These are phyloP conservation scores for Candida koratica DNA, from an alignment of 805 yeast genomes.

Conservation along the genomic window DNA sequence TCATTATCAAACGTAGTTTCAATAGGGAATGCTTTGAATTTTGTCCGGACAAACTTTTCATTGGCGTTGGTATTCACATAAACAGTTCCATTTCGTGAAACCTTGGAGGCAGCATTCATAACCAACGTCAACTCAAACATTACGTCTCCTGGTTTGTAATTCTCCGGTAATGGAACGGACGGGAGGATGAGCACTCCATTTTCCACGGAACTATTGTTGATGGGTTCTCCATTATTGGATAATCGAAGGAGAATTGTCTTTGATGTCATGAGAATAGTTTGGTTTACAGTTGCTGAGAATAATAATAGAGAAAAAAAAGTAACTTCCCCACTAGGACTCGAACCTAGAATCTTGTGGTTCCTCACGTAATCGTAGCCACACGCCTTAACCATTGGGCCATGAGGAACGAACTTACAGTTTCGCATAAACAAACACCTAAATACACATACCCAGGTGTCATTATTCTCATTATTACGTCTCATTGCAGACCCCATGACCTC, in stretches of 20 bases:
- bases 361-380: slow-evolving; percentile 46
- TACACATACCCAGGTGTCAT: too few species aligned
- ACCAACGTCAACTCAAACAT: slow-evolving; percentile 54
- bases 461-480: too few species aligned
- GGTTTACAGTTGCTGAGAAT: too few species aligned
- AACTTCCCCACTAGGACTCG: slow-evolving; percentile 53
- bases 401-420: slow-evolving; percentile 52
- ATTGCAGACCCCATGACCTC: slow-evolving; percentile 7
- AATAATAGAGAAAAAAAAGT: slow-evolving; percentile 20
- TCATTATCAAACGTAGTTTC: slow-evolving; percentile 62
- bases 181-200: slow-evolving; percentile 54
- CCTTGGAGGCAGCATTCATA: slow-evolving; percentile 70
- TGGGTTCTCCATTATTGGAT: slow-evolving; percentile 47
- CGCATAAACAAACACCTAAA: too few species aligned
- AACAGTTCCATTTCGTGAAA: slow-evolving; percentile 66
- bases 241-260: slow-evolving; percentile 43
- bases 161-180: slow-evolving; percentile 34
- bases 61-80: slow-evolving; percentile 58
- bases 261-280: background rate
- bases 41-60: slow-evolving; percentile 51
- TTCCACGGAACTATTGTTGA: slow-evolving; percentile 28
- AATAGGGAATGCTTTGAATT: slow-evolving; percentile 49
- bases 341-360: slow-evolving; percentile 51
- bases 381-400: slow-evolving; percentile 54
- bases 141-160: slow-evolving; percentile 34